Base-by-base conservation (phyloP, 1,284 basidiomycete species). In the Grifola frondosa region DNA sequence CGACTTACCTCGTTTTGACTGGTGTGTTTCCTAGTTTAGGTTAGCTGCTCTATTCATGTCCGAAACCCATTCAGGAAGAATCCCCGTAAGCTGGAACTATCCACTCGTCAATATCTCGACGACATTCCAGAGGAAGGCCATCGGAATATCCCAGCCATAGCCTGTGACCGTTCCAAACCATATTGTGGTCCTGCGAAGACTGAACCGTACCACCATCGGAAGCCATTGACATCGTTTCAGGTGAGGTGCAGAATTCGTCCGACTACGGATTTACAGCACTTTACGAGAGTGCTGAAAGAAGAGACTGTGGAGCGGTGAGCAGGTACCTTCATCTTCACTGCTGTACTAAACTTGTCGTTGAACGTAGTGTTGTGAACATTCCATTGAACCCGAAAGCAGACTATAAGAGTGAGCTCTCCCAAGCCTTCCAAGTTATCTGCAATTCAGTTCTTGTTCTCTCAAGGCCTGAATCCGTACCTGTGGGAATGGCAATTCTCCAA, bases 1-100 rank as follows among this genome's bases (percentile, higher is more conserved):
- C 3, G 86, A 89, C 57, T 66, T 89, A 11, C 78, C 76, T 2
- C 69, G 60, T 5, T 89, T 81, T 58, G 80, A 89, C 46, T 88
- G 85, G 86, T 85, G 57, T 19, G 70, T 40, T 16, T 7, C 17
- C 15, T 16, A 7, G 21, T n/a, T 17, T 22, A n/a, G 0, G 8
- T 25, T 6, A 16, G 7, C 16, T 36, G 5, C 11, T 36, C 9
- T 29, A 19, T 25, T 20, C 13, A 12, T 22, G 20, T 20, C 69
- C 58, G 47, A 70, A 65, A n/a, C n/a, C n/a, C n/a, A n/a, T n/a
- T n/a, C 42, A 78, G 75, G 74, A 66, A 65, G 54, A 62, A 71
- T 37, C 72, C 72, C 11, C 60, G 54, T n/a, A 54, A 55, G 5
- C 41, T 49, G 10, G 28, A 41, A 9, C 29, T n/a, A n/a, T n/a